These are phyloP conservation scores for Conticribra weissflogii DNA, from an alignment of 108 stramenopile genomes.

Conservation along the genomic window DNA sequence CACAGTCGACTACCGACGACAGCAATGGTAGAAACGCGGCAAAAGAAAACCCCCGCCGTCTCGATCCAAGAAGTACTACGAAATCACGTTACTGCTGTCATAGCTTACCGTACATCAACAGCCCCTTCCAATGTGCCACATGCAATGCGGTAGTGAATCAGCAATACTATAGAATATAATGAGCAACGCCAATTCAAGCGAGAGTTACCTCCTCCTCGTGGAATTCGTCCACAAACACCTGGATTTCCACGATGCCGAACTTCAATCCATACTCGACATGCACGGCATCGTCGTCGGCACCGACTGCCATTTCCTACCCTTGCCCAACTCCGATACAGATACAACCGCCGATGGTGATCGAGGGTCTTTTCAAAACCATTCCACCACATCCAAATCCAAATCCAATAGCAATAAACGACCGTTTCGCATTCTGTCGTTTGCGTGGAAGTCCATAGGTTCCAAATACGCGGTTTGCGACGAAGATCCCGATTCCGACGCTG, in stretches of 20 bases:
- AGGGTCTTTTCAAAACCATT: too few species aligned
- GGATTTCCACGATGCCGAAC: slow-evolving; percentile 81
- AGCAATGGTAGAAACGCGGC: too few species aligned
- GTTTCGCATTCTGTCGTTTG: slow-evolving; percentile 54
- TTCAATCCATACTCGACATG: slow-evolving; percentile 70
- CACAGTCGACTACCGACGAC: too few species aligned
- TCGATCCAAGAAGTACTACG: too few species aligned
- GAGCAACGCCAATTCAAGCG: background rate
- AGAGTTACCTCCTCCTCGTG: slow-evolving; percentile 65
- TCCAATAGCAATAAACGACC: slow-evolving; percentile 26
- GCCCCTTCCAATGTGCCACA: too few species aligned
- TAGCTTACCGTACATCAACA: too few species aligned
- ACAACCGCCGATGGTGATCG: too few species aligned
- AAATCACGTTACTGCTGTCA: too few species aligned
- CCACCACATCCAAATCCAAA: slow-evolving; percentile 13
- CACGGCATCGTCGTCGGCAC: slow-evolving; percentile 59
- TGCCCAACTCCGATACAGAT: too few species aligned
- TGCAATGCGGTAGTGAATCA: too few species aligned
- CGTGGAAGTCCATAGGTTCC: slow-evolving; percentile 35
- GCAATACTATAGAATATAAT: too few species aligned
- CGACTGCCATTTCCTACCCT: slow-evolving; percentile 38
- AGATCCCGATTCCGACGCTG: slow-evolving; percentile 3
- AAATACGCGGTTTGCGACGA: slow-evolving; percentile 31
- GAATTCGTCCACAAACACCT: slow-evolving; percentile 83
- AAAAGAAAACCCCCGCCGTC: too few species aligned